phyloP scores from a whole-genome alignment of 2,329 filamentous ascomycete genomes.

The Monilinia laxa region DNA sequence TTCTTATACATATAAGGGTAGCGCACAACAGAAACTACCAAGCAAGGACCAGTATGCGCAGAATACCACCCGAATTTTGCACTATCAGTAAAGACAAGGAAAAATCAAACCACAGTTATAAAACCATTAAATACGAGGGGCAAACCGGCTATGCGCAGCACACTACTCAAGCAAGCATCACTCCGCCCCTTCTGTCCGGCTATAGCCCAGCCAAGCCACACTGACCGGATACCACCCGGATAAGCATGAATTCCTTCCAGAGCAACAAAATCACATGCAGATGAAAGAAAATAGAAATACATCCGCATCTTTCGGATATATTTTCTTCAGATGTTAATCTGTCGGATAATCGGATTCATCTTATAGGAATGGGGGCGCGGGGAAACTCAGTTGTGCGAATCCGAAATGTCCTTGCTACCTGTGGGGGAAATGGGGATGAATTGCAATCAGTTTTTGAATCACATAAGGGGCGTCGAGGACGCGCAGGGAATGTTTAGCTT shows the following conservation, averaged over 20 bases:
- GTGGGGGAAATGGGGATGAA: neutral
- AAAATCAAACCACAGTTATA: neutral
- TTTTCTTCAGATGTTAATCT: neutral
- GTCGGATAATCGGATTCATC: neutral
- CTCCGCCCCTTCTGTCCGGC: neutral
- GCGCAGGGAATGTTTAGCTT: neutral
- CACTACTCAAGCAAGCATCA: neutral
- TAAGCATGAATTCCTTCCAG: neutral
- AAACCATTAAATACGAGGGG: neutral
- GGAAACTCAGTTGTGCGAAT: neutral
- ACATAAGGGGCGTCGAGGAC: neutral
- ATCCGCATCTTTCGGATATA: neutral
- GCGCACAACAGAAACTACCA: too few species aligned
- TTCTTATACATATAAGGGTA: too few species aligned
- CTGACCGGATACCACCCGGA: neutral
- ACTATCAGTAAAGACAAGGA: too few species aligned
- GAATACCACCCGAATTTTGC: too few species aligned
- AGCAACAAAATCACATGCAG: neutral
- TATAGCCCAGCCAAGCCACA: neutral
- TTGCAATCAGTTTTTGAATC: neutral
- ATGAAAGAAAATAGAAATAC: neutral
- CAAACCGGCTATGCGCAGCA: neutral
- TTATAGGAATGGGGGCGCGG: neutral
- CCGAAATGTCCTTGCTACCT: neutral
- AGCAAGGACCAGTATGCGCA: too few species aligned